Conservation (phyloP, 805 yeast species). For the Saturnispora hagleri region DNA sequence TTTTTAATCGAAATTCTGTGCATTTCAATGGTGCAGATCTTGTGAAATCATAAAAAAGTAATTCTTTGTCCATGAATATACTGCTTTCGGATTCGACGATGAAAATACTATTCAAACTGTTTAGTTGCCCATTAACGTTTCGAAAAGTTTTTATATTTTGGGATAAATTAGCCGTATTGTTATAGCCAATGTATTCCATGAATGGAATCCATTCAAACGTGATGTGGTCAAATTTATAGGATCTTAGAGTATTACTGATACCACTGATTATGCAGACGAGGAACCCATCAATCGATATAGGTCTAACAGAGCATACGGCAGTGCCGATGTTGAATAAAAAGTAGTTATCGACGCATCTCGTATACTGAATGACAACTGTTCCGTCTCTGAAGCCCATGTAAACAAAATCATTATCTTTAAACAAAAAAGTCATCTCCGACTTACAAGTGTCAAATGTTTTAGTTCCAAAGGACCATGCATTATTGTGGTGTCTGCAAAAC, state of each 20-base stretch:
- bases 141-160: constrained; percentile 2
- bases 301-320: constrained; percentile 4
- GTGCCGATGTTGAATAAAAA: not conserved
- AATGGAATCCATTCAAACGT: constrained; percentile 1
- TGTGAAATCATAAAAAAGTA: constrained; percentile 1
- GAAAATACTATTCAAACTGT: constrained; percentile 2
- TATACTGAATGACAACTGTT: not conserved
- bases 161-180: not conserved
- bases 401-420: not conserved
- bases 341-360: not conserved
- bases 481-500: not conserved
- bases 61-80: not conserved
- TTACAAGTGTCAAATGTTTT: not conserved
- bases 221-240: constrained; percentile 1
- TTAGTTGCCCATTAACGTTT: too few species aligned
- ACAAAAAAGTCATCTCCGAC: constrained; percentile 7
- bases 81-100: constrained; percentile 9
- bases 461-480: not conserved
- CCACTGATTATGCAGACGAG: constrained; percentile 8
- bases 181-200: constrained; percentile 7
- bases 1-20: not conserved
- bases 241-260: not conserved
- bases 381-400: constrained; percentile 11
- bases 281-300: not conserved
- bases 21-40: not conserved